Percentiles rank a stretch among this genome's conserved stretches.
phyloP scores from a whole-genome alignment of 352 stramenopile species.

The Phytopythium cucurbitacearum region DNA sequence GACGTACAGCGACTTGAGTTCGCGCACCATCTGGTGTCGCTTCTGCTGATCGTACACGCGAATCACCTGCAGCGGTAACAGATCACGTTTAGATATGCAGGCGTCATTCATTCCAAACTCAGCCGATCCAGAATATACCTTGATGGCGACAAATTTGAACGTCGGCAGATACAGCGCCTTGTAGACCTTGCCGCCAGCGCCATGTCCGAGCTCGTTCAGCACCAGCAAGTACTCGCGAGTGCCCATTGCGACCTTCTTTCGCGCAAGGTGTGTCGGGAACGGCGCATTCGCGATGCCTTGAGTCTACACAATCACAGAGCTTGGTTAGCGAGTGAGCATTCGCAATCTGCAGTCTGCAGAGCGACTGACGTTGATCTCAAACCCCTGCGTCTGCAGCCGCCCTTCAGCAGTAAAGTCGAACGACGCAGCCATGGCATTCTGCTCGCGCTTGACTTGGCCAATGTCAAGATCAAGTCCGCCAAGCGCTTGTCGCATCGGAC shows the following conservation, averaged over 20 bases:
- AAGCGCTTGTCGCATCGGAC: conserved; percentile 31
- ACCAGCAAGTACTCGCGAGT: conserved; percentile 68
- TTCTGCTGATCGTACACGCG: conserved; percentile 87
- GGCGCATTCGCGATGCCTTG: conserved; percentile 67
- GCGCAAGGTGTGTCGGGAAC: conserved; percentile 25
- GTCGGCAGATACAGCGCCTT: conserved; percentile 88
- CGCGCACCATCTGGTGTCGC: conserved; percentile 83
- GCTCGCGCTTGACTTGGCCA: conserved; percentile 52
- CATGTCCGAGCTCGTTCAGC: conserved; percentile 72
- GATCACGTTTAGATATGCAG: neutral
- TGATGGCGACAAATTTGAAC: conserved; percentile 87
- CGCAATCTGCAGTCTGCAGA: neutral
- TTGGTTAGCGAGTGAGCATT: conserved; percentile 3
- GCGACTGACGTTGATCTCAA: conserved; percentile 75
- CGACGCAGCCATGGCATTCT: conserved; percentile 50
- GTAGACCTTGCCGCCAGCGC: conserved; percentile 86
- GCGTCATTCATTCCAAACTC: no score
- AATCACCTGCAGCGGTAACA: conserved; percentile 38
- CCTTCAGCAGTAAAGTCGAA: conserved; percentile 82
- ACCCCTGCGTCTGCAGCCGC: conserved; percentile 73
- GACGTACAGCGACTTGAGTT: conserved; percentile 81
- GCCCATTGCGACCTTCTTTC: conserved; percentile 13
- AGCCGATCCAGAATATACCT: conserved; percentile 13
- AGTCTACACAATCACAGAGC: conserved; percentile 29
- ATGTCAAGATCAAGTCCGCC: conserved; percentile 62